A percentile compares a stretch with the other conserved stretches of the same genome.
These are phyloP conservation scores for Podila verticillata DNA, from an alignment of 192 early-diverging fungal genomes.

Conservation along the genomic window DNA sequence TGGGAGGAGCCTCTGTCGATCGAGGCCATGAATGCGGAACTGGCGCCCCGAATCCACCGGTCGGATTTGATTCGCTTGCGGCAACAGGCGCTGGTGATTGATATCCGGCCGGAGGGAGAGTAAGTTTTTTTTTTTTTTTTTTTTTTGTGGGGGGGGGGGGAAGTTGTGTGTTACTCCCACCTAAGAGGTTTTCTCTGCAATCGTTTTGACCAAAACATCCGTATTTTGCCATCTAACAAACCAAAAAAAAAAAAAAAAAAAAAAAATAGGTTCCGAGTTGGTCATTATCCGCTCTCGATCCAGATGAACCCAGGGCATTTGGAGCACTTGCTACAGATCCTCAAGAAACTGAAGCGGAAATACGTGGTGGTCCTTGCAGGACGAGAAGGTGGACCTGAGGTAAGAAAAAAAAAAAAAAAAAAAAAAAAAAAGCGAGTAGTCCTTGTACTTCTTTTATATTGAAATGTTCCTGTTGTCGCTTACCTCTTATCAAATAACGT, in stretches of 20 bases:
- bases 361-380: conserved; percentile 63
- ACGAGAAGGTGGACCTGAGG: conserved; percentile 61
- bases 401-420: too few relatives aligned
- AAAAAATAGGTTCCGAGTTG: conserved; percentile 54
- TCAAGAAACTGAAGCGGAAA: conserved; percentile 62
- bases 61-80: conserved; percentile 58
- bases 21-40: conserved; percentile 58
- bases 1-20: conserved; percentile 61
- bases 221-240: not conserved
- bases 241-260: not conserved
- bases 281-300: conserved; percentile 65
- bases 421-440: too few relatives aligned
- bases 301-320: conserved; percentile 59
- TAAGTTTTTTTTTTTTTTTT: conserved; percentile 29
- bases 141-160: too few relatives aligned
- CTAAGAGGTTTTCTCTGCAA: too few relatives aligned
- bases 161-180: too few relatives aligned
- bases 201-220: too few relatives aligned
- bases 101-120: conserved; percentile 65
- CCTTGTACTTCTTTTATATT: too few relatives aligned
- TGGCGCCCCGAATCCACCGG: conserved; percentile 64
- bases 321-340: conserved; percentile 46
- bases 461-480: too few relatives aligned
- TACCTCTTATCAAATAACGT: too few relatives aligned
- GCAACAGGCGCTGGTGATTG: conserved; percentile 62